Conservation (phyloP, 257 asterid genomes). For the Lycium ferocissimum region DNA sequence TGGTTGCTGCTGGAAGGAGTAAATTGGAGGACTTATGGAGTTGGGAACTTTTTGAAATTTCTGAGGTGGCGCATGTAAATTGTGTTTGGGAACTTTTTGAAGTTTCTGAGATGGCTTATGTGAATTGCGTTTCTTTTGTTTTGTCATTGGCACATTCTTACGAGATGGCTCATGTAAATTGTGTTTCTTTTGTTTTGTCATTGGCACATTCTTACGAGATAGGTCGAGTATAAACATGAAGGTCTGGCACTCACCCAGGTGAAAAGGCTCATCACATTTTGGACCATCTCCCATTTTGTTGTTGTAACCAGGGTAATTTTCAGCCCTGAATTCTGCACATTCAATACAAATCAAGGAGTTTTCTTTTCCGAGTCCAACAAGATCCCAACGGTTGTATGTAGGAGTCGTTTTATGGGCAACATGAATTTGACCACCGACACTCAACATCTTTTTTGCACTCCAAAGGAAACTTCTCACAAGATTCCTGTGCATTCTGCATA, state of each 20-base stretch:
- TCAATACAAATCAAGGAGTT: slow-evolving; percentile 41
- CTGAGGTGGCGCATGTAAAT: background rate
- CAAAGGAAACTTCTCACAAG: slow-evolving; percentile 54
- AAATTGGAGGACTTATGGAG: slow-evolving; percentile 1
- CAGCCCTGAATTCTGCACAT: slow-evolving; percentile 44
- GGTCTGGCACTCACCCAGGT: slow-evolving; percentile 51
- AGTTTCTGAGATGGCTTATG: too few species aligned
- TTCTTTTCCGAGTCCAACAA: slow-evolving; percentile 47
- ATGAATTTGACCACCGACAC: slow-evolving; percentile 57
- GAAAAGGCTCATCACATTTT: slow-evolving; percentile 54
- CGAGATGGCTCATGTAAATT: background rate
- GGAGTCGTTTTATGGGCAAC: slow-evolving; percentile 51
- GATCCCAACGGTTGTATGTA: slow-evolving; percentile 55
- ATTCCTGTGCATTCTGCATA: slow-evolving; percentile 54
- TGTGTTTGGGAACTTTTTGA: too few species aligned
- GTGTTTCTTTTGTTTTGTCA: too few species aligned
- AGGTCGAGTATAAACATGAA: slow-evolving; percentile 48
- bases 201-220: background rate
- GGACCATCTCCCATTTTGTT: slow-evolving; percentile 64
- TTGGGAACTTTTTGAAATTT: background rate
- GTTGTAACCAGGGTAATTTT: slow-evolving; percentile 59
- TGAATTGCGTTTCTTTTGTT: background rate
- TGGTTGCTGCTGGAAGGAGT: background rate
- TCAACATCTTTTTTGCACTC: slow-evolving; percentile 53
- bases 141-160: too few species aligned